Base-by-base conservation (phyloP, 2,329 filamentous ascomycete species). In the Colletotrichum viniferum region DNA sequence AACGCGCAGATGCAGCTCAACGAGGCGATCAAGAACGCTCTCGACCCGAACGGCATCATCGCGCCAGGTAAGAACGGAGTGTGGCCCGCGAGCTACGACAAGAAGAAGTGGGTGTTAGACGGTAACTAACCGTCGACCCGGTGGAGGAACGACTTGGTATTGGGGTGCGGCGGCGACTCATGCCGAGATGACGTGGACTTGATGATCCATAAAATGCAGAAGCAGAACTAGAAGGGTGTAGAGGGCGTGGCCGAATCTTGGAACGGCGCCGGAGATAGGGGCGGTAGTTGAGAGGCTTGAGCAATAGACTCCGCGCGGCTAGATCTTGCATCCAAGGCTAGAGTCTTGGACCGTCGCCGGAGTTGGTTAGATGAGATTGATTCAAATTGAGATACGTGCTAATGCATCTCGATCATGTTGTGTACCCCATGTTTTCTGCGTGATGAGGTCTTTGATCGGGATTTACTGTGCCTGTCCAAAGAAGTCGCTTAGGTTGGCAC, bases 1-100 rank as follows among this genome's bases (percentile, higher is more conserved):
- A 82, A 83, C 34, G 83, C 83, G 18, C 77, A 85, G 74, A 85
- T 86, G 83, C 81, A 82, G 65, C 84, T 87, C 55, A 87, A 87
- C 66, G 83, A 87, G 79, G 82, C 77, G n/a, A 78, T 87, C 24
- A 87, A 88, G 79, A 84, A 88, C 64, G 81, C 83, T 2, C 76
- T 88, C 30, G 86, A 87, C 70, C 85, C 85, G 4, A 83, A 83
- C 36, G 81, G 81, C 1, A 82, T 83, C 48, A 63, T 83, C 28
- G 81, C 82, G 1, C 82, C 82, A 2, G 82, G 82, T 0, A 78
- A 81, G 69, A 84, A 83, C 61, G 81, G 82, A 0, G 83, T 84
- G 13, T 84, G 83, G 82, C 82, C 82, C 1, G 78, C 76, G 70
- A 76, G 78, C 62, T 83, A 80, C 18, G 72, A 67, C 26, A 74